Base-by-base conservation (phyloP, 148 eudicot species). In the Diospyros kaki region DNA sequence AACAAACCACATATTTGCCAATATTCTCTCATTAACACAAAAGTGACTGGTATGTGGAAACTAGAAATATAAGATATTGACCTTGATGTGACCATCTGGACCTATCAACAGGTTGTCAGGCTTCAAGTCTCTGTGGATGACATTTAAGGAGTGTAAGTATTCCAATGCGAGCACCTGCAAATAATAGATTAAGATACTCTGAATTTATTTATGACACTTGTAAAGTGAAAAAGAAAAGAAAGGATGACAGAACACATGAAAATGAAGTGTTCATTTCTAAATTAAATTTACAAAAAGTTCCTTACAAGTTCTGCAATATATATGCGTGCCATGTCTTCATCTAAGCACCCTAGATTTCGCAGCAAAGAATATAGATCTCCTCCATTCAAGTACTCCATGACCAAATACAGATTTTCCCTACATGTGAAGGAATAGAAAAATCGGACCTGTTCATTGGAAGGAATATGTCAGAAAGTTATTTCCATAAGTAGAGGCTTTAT, bases 81-180 rank as follows among this genome's bases (percentile, higher is more conserved):
- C 99, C 98, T 96, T 96, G 85, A 96, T 91, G 85, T 96, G 99
- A 77, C 99, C 99, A 85, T 93, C 90, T 80, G 91, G 97, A 74
- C 99, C 93, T 48, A 96, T 89, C 84, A 96, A 79, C 84, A 96
- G 81, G 83, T 96, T 96, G 81, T 96, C 99, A 44, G 99, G 99
- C 86, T 96, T 96, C 81, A 96, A 77, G 76, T 96, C 99, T 86
- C 99, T 86, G 62, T 96, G 99, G 68, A 96, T 81, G 77, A 96
- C 91, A 79, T 87, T 89, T 70, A 89, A 75, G 48, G 96, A 89
- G 82, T 96, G 99, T 84, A 96, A 82, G 79, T 96, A 96, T 76
- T 96, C 97, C 89, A 96, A 83, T 64, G 98, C 99, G 80, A 96
- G 99, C 43, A 96, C 99, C 99, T 96, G 91, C 74, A 83, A 76